Base-by-base conservation (phyloP, 108 stramenopile genomes). In the Cyclotella kingstonii region DNA sequence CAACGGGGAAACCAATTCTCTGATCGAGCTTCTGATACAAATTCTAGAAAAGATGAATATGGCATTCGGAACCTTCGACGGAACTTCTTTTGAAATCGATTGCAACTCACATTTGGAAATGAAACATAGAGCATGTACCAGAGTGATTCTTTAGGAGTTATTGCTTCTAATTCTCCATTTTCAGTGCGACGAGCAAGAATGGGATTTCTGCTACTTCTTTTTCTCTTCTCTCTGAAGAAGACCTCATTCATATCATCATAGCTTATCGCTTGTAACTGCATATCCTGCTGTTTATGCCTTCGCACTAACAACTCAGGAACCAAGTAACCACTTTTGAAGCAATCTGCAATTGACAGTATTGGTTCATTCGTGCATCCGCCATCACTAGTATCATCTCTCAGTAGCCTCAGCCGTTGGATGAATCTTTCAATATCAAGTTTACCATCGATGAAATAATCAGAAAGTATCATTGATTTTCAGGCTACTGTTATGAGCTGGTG, bases 1-100 rank as follows among this genome's bases (percentile, higher is more conserved):
- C 60, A 61, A 3, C 60, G 1, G 7, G 60, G 34, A 21, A 61
- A 47, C 43, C 44, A 48, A 5, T 46, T 4, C 4, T 31, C 25
- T n/a, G 30, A 2, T 0, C 12, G 2, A 21, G 47, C 47, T 21
- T 41, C 19, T 34, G 47, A 9, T 15, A 61, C 34, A 0, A 61
- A 27, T 18, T 48, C 60, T 10, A 33, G 14, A 61, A 36, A 61
- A n/a, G 21, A 22, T 2, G 15, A 4, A 28, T 59, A 44, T 17
- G 58, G 58, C 5, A 59, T 1, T 26, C 41, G 6, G 23, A 58
- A 58, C 15, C 33, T 30, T 5, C 52, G 31, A 3, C 52, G 6
- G 17, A 53, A 53, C 33, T 53, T 53, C 33, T 33, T 35, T 17
- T 18, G 19, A 35, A 53, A 53, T 6, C 52, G 4, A 3, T 4